Base-by-base conservation (phyloP, 2,329 filamentous ascomycete species). In the Botryotinia globosa region DNA sequence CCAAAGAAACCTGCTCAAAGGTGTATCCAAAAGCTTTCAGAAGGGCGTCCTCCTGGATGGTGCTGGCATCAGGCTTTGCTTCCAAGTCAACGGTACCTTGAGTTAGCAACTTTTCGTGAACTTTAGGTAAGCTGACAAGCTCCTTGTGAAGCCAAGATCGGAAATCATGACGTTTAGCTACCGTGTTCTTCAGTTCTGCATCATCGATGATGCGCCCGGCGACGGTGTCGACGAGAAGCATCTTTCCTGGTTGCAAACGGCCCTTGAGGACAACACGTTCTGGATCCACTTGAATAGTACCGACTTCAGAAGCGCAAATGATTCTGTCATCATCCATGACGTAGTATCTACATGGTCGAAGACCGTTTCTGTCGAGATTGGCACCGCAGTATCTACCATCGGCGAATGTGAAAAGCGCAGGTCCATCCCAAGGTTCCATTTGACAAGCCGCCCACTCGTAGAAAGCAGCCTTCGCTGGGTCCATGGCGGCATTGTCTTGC, bases 351-450 rank as follows among this genome's bases (percentile, higher is more conserved):
- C 95, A 98, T 79, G 95, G 95, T 78, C 95, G 90, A 70, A 98
- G 88, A 84, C 95, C 95, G 81, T 98, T 98, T 83, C 95, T 91
- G 84, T 98, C 95, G 37, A 98, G 87, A 82, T 98, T 98, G 77
- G 95, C 95, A 87, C 95, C 95, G 80, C 95, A 98, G 87, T 96
- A 98, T 75, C 95, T 91, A 74, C 95, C 95, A 82, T 98, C 95
- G 42, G 95, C 94, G 83, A 98, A 98, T 10, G 94, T 98, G 86
- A 98, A 98, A 45, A 98, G 89, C 72, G 95, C 95, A 48, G 95
- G 95, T 29, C 95, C 95, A 83, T 98, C 95, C 95, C 95, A 98
- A 25, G 95, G 94, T 85, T 98, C 95, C 95, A 98, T 98, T 86
- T 97, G 92, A 83, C 95, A 98, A 77, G 94, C 94, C 79, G 95